Conservation (phyloP, 164 flowering plant genomes). For the Aristolochia californica region DNA sequence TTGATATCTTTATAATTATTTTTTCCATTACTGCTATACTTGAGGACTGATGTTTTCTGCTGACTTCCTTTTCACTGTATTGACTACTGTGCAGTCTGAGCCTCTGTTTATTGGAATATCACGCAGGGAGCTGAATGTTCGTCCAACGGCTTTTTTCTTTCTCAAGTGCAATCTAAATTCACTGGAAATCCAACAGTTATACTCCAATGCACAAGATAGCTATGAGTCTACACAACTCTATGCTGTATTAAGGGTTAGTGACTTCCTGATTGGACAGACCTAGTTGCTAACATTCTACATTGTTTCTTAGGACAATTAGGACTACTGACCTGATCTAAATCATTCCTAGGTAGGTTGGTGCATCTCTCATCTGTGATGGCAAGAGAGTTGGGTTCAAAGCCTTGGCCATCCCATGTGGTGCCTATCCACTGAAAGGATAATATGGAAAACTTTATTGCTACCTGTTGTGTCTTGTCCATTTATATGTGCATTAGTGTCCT, state of each 20-base stretch:
- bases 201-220: conserved; percentile 75
- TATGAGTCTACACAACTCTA: conserved; percentile 79
- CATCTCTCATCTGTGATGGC: neutral
- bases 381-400: neutral
- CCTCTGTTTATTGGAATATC: conserved; percentile 81
- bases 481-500: too few species aligned
- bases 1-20: too few species aligned
- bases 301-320: too few species aligned
- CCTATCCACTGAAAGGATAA: neutral
- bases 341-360: neutral
- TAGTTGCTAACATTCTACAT: neutral
- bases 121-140: conserved; percentile 66
- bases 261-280: neutral
- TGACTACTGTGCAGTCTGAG: conserved; percentile 34
- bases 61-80: neutral
- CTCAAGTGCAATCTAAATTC: conserved; percentile 66
- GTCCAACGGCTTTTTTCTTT: conserved; percentile 88
- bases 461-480: too few species aligned
- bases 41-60: too few species aligned
- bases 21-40: too few species aligned
- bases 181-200: conserved; percentile 51
- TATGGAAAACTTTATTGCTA: too few species aligned
- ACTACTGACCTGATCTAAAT: neutral
- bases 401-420: neutral
- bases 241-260: conserved; percentile 56